Conservation (phyloP, 129 eudicot genomes). For the Helichrysum umbraculigerum region DNA sequence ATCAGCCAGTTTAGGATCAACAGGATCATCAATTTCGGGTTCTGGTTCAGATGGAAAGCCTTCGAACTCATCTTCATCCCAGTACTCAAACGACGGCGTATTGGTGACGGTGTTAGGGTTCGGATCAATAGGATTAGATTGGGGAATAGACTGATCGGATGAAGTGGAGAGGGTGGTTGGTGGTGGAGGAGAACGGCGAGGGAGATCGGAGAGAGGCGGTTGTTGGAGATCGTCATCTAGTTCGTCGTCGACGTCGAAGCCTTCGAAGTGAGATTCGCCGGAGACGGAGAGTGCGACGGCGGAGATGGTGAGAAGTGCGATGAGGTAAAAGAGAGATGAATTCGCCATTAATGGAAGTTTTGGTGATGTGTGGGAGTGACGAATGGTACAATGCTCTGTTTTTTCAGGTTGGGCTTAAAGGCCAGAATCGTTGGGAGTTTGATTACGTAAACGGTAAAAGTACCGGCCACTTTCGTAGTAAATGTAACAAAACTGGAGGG, state of each 20-base stretch:
- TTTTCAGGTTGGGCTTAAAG: not conserved
- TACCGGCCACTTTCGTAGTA: not conserved
- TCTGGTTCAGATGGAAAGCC: constrained; percentile 56
- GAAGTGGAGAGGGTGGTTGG: constrained; percentile 53
- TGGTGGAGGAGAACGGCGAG: constrained; percentile 58
- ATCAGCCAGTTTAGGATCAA: constrained; percentile 20
- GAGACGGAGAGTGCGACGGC: constrained; percentile 52
- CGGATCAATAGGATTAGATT: constrained; percentile 34
- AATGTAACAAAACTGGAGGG: no score
- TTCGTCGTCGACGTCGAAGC: constrained; percentile 87
- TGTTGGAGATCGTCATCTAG: constrained; percentile 43
- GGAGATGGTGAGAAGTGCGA: constrained; percentile 49
- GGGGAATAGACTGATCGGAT: constrained; percentile 50
- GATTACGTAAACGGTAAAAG: not conserved
- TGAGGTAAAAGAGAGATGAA: constrained; percentile 42
- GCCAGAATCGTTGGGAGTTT: not conserved
- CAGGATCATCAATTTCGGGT: constrained; percentile 25
- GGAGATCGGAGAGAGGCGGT: constrained; percentile 43
- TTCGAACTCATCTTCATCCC: constrained; percentile 99
- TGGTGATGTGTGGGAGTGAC: not conserved
- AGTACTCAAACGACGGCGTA: constrained; percentile 57
- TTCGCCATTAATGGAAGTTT: constrained; percentile 48
- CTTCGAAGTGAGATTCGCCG: constrained; percentile 51
- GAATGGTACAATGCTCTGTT: not conserved
- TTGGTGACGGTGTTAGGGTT: constrained; percentile 28